Base-by-base conservation (phyloP, 768 basidiomycete species). In the Symmetrospora coprosmae region DNA sequence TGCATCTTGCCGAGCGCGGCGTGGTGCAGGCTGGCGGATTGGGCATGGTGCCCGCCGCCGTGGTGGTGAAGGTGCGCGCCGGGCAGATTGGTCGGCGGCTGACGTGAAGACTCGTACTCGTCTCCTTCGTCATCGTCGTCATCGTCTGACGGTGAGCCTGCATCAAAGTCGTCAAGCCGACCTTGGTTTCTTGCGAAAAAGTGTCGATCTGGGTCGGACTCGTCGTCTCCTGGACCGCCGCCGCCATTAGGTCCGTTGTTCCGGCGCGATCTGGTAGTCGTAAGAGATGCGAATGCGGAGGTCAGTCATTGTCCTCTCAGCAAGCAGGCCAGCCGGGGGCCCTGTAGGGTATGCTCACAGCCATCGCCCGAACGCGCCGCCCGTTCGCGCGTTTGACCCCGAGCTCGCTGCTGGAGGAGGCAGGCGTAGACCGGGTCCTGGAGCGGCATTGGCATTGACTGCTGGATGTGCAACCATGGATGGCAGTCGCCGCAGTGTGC, bases 351-450 rank as follows among this genome's bases (percentile, higher is more conserved):
- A 39, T 13, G 46, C 55, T 28, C 31, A 58, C 55, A 58, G 43
- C 55, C 55, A 58, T 23, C 55, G 55, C 9, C 55, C 55, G 27
- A 58, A 58, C 11, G 55, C 55, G 27, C 55, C 55, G 6, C 55
- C 55, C 23, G 49, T 35, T 35, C 14, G 23, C 31, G 49, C 27
- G 31, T 8, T 50, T 35, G 13, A 6, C 33, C 16, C 4, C 19
- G 19, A 23, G 21, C 38, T 30, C 28, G 23, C 31, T 21, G 6
- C 28, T 31, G 33, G 33, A 34, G 3, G 38, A 3, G 27, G 38
- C 23, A 25, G 33, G 33, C 6, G 49, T 50, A 50, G 28, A 31
- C 21, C 49, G 33, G 3, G 5, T 34, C 17, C 49, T 50, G 6
- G 49, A n/a, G 2, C 49, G n/a, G n/a, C 49, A 34, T 50, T 31